Evolutionary conservation across 768 basidiomycete species (phyloP), one percentile per base, ranked within the genome.

Genomic region (Glaciozyma martinii): DNA sequence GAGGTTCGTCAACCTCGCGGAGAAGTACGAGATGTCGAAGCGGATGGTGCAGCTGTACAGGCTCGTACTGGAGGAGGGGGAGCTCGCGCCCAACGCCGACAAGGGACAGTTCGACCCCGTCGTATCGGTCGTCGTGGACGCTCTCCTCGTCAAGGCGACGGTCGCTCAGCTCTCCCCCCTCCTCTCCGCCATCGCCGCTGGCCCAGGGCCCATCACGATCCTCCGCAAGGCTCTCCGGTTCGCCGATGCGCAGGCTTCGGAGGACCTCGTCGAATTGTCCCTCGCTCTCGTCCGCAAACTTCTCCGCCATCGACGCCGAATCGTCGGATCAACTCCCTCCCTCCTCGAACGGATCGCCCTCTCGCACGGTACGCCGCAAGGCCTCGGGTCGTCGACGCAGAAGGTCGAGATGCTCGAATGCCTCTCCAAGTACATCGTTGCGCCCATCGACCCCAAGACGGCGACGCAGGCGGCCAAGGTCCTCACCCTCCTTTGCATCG

Each of bases 1-100:
- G 92, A 88, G 88, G 74, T 95, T 91, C 69, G 79, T 80, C 6
- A 86, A 86, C 61, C 79, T 92, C 18, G 86, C 86, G 7, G 87
- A 90, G 73, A 82, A 88, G 46, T 93, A 89, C 72, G 87, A 90
- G 77, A 86, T 97, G 55, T 86, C 86, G 25, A 80, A 81, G 59
- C 79, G 84, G 21, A 79, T 90, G 30, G 81, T 84, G 15, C 78
- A 80, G 12, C 78, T 93, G 33, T 93, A 88, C 74, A 78, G 81
- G 19, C 81, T 82, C 47, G 81, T 91, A 18, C 75, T 94, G 53
- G 66, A 71, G 18, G 66, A 67, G 42, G 66, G 50, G 16, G 60
- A 61, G 53, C 52, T 70, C 29, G 9, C 56, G 18, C 49, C 37
- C 25, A 23, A n/a, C 43, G 23, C 40, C 32, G 47, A 50, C 0